Percentiles rank a stretch among this genome's conserved stretches.
These are phyloP conservation scores for Tephrocybe sp. DNA, from an alignment of 768 basidiomycete genomes.

Conservation along the genomic window DNA sequence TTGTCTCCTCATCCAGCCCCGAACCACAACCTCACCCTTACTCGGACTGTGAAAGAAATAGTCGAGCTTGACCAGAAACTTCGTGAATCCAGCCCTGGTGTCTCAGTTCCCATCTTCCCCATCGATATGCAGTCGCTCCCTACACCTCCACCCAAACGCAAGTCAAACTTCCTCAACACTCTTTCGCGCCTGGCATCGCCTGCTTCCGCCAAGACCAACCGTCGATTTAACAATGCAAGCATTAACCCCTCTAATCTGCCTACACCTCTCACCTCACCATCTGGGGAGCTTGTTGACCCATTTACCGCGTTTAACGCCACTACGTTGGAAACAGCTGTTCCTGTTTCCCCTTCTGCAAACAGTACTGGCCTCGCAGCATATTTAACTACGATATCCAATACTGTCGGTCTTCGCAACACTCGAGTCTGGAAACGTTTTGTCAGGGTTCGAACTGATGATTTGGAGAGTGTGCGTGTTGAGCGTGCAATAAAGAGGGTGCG, in stretches of 20 bases:
- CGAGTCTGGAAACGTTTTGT: slow-evolving; percentile 87
- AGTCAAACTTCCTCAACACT: slow-evolving; percentile 84
- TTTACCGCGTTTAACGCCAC: slow-evolving; percentile 45
- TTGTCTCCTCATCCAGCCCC: slow-evolving; percentile 55
- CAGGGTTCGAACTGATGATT: slow-evolving; percentile 80
- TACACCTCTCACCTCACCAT: slow-evolving; percentile 51
- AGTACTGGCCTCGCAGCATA: slow-evolving; percentile 76
- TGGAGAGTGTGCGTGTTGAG: slow-evolving; percentile 85
- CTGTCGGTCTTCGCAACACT: slow-evolving; percentile 57
- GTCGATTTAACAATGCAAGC: slow-evolving; percentile 35
- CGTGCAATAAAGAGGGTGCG: slow-evolving; percentile 86
- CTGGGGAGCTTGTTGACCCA: slow-evolving; percentile 60
- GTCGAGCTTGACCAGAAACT: slow-evolving; percentile 84
- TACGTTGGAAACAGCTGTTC: slow-evolving; percentile 27
- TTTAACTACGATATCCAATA: slow-evolving; percentile 77
- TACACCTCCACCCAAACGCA: slow-evolving; percentile 62
- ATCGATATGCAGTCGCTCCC: slow-evolving; percentile 57
- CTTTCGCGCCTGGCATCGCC: slow-evolving; percentile 83
- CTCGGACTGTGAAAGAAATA: slow-evolving; percentile 73
- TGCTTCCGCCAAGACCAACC: slow-evolving; percentile 49
- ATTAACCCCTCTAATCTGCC: slow-evolving; percentile 34
- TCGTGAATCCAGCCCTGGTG: slow-evolving; percentile 57
- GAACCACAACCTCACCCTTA: slow-evolving; percentile 87
- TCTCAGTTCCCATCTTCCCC: slow-evolving; percentile 61
- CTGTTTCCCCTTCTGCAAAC: slow-evolving; percentile 41